Evolutionary conservation across 768 basidiomycete genomes (phyloP).

Genomic region (Tylopilus balloui): DNA sequence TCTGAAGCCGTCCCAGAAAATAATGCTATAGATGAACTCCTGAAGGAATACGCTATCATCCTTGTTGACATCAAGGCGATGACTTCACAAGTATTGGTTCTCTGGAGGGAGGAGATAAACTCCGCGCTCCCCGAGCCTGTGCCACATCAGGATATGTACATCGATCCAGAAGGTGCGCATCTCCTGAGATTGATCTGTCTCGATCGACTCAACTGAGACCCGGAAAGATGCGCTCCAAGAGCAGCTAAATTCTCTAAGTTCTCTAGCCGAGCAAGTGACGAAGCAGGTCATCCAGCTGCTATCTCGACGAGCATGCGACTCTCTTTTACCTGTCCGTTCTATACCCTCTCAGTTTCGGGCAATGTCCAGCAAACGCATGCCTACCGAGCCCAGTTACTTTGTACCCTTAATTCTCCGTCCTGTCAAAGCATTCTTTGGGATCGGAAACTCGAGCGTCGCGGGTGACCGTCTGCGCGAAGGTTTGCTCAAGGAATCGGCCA

Average conservation of each 20-base stretch:
- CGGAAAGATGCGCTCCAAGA: constrained; percentile 51
- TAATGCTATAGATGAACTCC: constrained; percentile 56
- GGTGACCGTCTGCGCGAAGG: constrained; percentile 56
- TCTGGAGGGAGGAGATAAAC: constrained; percentile 70
- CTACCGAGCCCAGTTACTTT: constrained; percentile 84
- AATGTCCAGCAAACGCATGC: constrained; percentile 66
- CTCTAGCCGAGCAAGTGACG: constrained; percentile 55
- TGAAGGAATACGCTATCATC: constrained; percentile 62
- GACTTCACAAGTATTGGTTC: constrained; percentile 43
- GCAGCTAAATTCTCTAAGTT: constrained; percentile 45
- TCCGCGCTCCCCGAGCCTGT: constrained; percentile 51
- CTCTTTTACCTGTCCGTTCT: constrained; percentile 76
- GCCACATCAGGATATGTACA: constrained; percentile 30
- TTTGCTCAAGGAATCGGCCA: constrained; percentile 47
- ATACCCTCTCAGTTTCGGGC: constrained; percentile 90
- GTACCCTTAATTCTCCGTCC: constrained; percentile 78
- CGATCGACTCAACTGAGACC: neutral
- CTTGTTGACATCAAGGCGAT: constrained; percentile 65
- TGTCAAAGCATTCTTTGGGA: constrained; percentile 66
- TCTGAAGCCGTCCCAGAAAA: constrained; percentile 52
- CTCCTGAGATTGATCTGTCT: neutral
- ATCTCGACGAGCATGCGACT: constrained; percentile 77
- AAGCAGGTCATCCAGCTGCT: constrained; percentile 67
- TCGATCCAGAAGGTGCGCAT: constrained; percentile 48
- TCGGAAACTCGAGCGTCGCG: constrained; percentile 51